A percentile compares a stretch with the other conserved stretches of the same genome.
These are phyloP conservation scores for Xylaria intraflava DNA, from an alignment of 495 filamentous ascomycete genomes.

Conservation along the genomic window DNA sequence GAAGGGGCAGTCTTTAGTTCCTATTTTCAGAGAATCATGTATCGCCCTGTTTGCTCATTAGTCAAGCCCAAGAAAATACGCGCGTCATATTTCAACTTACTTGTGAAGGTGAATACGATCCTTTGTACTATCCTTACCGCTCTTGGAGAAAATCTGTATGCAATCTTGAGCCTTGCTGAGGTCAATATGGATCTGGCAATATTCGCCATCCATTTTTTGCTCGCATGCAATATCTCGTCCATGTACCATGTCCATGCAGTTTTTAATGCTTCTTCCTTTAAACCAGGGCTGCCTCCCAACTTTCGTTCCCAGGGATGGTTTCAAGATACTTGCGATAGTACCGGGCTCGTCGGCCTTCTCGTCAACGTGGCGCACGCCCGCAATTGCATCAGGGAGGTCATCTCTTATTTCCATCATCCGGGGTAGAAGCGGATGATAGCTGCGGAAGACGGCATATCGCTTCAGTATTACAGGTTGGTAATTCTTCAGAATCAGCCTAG, in stretches of 20 bases:
- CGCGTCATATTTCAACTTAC: slow-evolving; percentile 30
- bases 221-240: slow-evolving; percentile 63
- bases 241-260: slow-evolving; percentile 59
- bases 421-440: slow-evolving; percentile 53
- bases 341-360: slow-evolving; percentile 8
- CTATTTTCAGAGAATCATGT: slow-evolving; percentile 52
- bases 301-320: slow-evolving; percentile 62
- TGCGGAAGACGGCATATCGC: slow-evolving; percentile 36
- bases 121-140: slow-evolving; percentile 75
- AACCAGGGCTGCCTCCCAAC: slow-evolving; percentile 64
- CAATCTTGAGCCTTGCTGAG: slow-evolving; percentile 44
- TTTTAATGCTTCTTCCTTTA: slow-evolving; percentile 70
- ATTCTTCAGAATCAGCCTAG: slow-evolving; percentile 71
- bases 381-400: slow-evolving; percentile 33
- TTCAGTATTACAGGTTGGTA: slow-evolving; percentile 55
- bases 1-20: slow-evolving; percentile 49
- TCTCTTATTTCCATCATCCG: slow-evolving; percentile 62
- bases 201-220: slow-evolving; percentile 81
- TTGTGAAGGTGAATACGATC: slow-evolving; percentile 58
- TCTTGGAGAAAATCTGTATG: slow-evolving; percentile 84
- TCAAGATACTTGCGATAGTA: slow-evolving; percentile 36
- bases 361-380: slow-evolving; percentile 22
- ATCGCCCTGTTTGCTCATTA: slow-evolving; percentile 35
- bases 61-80: slow-evolving; percentile 9
- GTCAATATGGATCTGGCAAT: slow-evolving; percentile 81